These are phyloP conservation scores for Annulohypoxylon bovei DNA, from an alignment of 495 filamentous ascomycete species.

Conservation along the genomic window DNA sequence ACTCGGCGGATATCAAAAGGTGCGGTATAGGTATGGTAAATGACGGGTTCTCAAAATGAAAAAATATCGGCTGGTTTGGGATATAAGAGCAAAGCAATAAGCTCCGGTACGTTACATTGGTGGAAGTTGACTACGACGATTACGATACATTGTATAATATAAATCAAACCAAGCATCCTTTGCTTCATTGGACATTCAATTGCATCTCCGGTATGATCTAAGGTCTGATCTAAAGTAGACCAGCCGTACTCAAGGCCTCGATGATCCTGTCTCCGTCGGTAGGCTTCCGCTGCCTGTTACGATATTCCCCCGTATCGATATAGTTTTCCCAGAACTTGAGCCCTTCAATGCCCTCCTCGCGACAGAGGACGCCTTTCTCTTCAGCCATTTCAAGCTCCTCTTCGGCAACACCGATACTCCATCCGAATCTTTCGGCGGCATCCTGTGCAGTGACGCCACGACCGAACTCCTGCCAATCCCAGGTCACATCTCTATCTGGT, in stretches of 20 bases:
- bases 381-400: slow-evolving; percentile 98
- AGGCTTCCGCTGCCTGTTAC: slow-evolving; percentile 29
- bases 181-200: neutral
- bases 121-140: neutral
- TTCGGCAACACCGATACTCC: slow-evolving; percentile 97
- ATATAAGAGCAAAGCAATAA: neutral
- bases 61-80: neutral
- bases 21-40: neutral
- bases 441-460: slow-evolving; percentile 90
- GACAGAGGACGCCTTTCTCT: slow-evolving; percentile 81
- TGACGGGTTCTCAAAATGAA: neutral
- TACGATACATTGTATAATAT: slow-evolving; percentile 7
- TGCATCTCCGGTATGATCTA: slow-evolving; percentile 42
- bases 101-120: neutral
- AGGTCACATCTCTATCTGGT: slow-evolving; percentile 69
- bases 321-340: slow-evolving; percentile 84
- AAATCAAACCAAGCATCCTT: neutral
- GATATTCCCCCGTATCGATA: slow-evolving; percentile 55
- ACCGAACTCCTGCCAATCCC: slow-evolving; percentile 82
- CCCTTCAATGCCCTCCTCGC: slow-evolving; percentile 86
- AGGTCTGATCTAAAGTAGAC: slow-evolving; percentile 49
- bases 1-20: slow-evolving; percentile 15
- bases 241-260: slow-evolving; percentile 47
- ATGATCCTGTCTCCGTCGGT: slow-evolving; percentile 41
- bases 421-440: slow-evolving; percentile 88